A percentile compares a stretch with the other conserved stretches of the same genome.
Conservation (phyloP, 148 eudicot genomes). For the Limonium bicolor region DNA sequence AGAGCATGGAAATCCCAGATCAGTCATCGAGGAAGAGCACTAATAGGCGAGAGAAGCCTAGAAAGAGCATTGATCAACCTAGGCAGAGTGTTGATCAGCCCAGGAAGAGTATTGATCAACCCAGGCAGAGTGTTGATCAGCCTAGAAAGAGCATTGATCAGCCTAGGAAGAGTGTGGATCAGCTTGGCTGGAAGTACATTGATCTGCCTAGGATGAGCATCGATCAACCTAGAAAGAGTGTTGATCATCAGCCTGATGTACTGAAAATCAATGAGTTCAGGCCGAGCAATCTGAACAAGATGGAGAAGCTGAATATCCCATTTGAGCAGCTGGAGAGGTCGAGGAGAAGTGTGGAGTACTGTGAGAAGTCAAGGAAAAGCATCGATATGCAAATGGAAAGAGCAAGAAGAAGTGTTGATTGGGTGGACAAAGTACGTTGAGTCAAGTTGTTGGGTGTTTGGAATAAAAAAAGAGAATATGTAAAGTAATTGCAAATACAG, state of each 20-base stretch:
- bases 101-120: slow-evolving; percentile 29
- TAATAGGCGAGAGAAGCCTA: slow-evolving; percentile 49
- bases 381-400: slow-evolving; percentile 62
- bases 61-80: slow-evolving; percentile 26
- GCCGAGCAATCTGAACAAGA: slow-evolving; percentile 41
- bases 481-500: slow-evolving; percentile 1
- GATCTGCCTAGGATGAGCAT: too few species aligned
- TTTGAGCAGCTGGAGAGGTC: slow-evolving; percentile 80
- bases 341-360: slow-evolving; percentile 73
- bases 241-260: slow-evolving; percentile 23
- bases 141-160: slow-evolving; percentile 38
- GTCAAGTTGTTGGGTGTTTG: background rate
- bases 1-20: slow-evolving; percentile 45
- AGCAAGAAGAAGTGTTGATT: slow-evolving; percentile 78
- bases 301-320: slow-evolving; percentile 45
- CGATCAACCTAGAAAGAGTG: slow-evolving; percentile 13
- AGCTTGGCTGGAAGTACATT: slow-evolving; percentile 36
- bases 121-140: too few species aligned
- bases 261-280: slow-evolving; percentile 40
- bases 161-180: too few species aligned
- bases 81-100: too few species aligned
- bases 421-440: slow-evolving; percentile 63
- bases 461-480: slow-evolving; percentile 1
- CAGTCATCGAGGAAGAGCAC: slow-evolving; percentile 58
- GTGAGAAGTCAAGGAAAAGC: slow-evolving; percentile 55